Base-by-base conservation (phyloP, 2,329 filamentous ascomycete species). In the Pestalotiopsis sp. region DNA sequence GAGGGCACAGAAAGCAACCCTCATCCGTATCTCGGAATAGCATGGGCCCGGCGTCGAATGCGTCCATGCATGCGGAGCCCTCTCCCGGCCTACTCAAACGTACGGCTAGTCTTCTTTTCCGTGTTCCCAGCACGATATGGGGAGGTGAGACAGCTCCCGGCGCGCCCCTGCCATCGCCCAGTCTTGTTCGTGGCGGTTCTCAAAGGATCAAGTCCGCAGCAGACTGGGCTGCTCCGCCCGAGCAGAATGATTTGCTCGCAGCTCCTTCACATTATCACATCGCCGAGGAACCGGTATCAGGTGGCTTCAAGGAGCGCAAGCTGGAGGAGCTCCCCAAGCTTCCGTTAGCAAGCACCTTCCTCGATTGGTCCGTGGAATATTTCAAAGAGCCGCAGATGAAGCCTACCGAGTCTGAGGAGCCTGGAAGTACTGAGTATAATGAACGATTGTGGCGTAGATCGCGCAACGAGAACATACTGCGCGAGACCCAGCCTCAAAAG, bases 371-470 rank as follows among this genome's bases (percentile, higher is more conserved):
- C 4, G 94, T 96, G 59, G 95, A 95, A 80, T 98, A 99, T 79
- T 99, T 98, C 86, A 93, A 95, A 38, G 95, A 98, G 79, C 96
- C 96, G 39, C 96, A 99, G 81, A 98, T 99, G 96, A 97, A 96
- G 78, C 92, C 94, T 3, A 95, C 93, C 69, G 96, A 99, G 78
- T 93, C 95, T 27, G 96, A 99, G 75, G 96, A 99, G 77, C 96
- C 96, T 14, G 96, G 96, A 41, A 98, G 94, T 76, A 93, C 93
- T 17, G 95, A 98, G 79, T 99, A 98, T 81, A 99, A 99, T 75
- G 92, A 96, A 77, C 90, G 96, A 17, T 84, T 99, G 2, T 99
- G 96, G 96, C 88, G 95, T 71, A 89, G 96, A 71, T 92, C 94
- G 68, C 91, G 96, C 58, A 99, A 99, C 76, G 96, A 99, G 79